Evolutionary conservation across 1,284 basidiomycete genomes (phyloP).

Genomic region (Rhodotorula sp.): DNA sequence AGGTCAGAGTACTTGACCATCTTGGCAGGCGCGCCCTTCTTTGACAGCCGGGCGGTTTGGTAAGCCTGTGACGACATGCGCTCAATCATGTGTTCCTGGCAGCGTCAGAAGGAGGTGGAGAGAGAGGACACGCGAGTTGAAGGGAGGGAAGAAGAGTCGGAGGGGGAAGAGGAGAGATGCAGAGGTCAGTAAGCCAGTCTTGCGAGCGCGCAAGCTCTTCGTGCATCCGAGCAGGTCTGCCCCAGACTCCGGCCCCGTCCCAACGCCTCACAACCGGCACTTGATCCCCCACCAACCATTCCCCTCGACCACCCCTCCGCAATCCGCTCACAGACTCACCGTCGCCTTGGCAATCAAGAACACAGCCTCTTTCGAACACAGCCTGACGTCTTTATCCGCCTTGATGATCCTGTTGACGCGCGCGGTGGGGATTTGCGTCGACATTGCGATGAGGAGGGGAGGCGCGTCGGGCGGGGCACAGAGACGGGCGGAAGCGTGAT

Average conservation of each 20-base stretch:
- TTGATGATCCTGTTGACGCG: conserved; percentile 53
- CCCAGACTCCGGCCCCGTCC: no score
- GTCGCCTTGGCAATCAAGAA: conserved; percentile 53
- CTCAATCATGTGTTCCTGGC: conserved; percentile 20
- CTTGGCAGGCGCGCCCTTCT: conserved; percentile 8
- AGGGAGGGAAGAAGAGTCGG: neutral
- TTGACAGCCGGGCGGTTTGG: conserved; percentile 21
- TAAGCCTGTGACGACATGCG: conserved; percentile 10
- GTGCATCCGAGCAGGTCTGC: neutral
- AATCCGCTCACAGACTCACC: conserved; percentile 41
- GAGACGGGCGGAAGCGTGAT: no score
- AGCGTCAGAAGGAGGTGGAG: no score
- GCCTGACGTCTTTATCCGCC: conserved; percentile 53
- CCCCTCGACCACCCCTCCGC: no score
- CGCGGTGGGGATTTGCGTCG: conserved; percentile 46
- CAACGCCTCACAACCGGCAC: no score
- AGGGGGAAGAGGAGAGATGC: conserved; percentile 16
- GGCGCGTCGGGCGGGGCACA: neutral
- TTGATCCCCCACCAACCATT: no score
- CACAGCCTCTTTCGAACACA: conserved; percentile 52
- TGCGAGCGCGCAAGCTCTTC: no score
- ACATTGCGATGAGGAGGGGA: neutral
- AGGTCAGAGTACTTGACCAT: conserved; percentile 19
- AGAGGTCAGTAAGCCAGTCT: neutral
- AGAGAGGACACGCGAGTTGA: neutral